phyloP scores from a whole-genome alignment of 768 basidiomycete species.

The Tylopilus vinaceipallidus region DNA sequence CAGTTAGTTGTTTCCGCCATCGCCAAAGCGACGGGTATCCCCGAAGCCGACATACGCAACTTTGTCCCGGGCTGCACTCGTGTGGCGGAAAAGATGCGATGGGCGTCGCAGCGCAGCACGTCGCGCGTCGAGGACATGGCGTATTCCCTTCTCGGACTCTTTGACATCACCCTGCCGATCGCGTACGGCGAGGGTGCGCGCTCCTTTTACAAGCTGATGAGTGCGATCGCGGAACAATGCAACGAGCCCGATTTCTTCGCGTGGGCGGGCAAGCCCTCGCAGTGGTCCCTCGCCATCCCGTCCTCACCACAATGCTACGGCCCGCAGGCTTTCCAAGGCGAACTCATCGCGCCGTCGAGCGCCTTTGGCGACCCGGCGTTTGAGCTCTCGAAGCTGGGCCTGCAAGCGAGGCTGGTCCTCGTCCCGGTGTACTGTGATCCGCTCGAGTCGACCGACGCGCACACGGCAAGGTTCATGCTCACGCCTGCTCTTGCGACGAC shows the following conservation, averaged over 20 bases:
- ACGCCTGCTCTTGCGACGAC: conserved; percentile 14
- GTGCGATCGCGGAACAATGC: conserved; percentile 14
- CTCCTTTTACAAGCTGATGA: conserved; percentile 22
- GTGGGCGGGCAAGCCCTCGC: conserved; percentile 22
- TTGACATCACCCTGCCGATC: conserved; percentile 22
- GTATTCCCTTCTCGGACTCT: conserved; percentile 24
- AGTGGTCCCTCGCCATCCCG: conserved; percentile 24
- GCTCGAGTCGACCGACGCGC: conserved; percentile 15
- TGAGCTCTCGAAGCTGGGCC: conserved; percentile 25
- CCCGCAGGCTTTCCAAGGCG: conserved; percentile 7
- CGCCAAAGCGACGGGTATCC: conserved; percentile 20
- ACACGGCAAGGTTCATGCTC: conserved; percentile 16
- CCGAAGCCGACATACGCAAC: conserved; percentile 19
- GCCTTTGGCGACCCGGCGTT: conserved; percentile 21
- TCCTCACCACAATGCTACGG: conserved; percentile 22
- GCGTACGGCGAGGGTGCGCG: conserved; percentile 25
- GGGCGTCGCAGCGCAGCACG: conserved; percentile 23
- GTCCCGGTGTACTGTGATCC: conserved; percentile 24
- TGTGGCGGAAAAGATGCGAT: conserved; percentile 25
- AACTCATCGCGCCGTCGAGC: conserved; percentile 7
- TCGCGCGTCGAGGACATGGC: conserved; percentile 25
- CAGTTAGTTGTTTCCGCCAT: conserved; percentile 14
- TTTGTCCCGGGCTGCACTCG: conserved; percentile 19
- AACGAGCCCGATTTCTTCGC: conserved; percentile 24
- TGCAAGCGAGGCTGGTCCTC: conserved; percentile 15